Evolutionary conservation across 2,329 filamentous ascomycete genomes (phyloP), one percentile per base, ranked within the genome.

Genomic region (Cadophora sp.): DNA sequence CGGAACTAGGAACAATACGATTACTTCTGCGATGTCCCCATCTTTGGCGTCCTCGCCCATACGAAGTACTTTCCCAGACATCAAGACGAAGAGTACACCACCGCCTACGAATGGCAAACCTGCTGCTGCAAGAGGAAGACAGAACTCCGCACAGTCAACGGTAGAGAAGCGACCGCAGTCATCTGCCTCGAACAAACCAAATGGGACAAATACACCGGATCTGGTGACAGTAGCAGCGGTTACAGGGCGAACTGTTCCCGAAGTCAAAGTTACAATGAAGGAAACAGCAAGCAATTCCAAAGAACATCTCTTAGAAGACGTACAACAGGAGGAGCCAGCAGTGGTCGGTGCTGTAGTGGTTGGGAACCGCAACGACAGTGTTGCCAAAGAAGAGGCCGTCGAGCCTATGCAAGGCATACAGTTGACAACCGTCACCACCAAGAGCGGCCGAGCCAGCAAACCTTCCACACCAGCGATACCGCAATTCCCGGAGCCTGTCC

Each of bases 1-100:
- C 62, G 51, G 47, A 18, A 18, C 30, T 73, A 81, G 81, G 74
- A 82, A 81, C 74, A 80, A 82, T 72, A 81, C 83, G 69, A 79
- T 78, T 72, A 83, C 78, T 73, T 78, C 81, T 30, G 85, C 83
- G 66, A 85, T 89, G 73, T 92, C 92, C 0, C 89, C 91, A 20
- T 89, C 89, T 2, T 82, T 90, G 70, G 86, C 88, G n/a, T 90
- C 93, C 1, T 95, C 94, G 1, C 92, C 93, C 20, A 84, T 94
- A 56, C 83, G 92, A 58, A 85, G 87, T 59, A 86, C 85, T n/a
- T 87, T 93, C 66, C 85, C 87, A 30, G 91, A 93, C 72, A 81
- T 80, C 1, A 84, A 84, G 70, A 83, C 80, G 62, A 82, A 81
- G 70, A 82, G 75, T 63, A 92, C 90, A 48, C 90, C 91, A 33